A percentile compares a stretch with the other conserved stretches of the same genome.
Evolutionary conservation across 148 eudicot species (phyloP).

Genomic region (Gaultheria prostrata): DNA sequence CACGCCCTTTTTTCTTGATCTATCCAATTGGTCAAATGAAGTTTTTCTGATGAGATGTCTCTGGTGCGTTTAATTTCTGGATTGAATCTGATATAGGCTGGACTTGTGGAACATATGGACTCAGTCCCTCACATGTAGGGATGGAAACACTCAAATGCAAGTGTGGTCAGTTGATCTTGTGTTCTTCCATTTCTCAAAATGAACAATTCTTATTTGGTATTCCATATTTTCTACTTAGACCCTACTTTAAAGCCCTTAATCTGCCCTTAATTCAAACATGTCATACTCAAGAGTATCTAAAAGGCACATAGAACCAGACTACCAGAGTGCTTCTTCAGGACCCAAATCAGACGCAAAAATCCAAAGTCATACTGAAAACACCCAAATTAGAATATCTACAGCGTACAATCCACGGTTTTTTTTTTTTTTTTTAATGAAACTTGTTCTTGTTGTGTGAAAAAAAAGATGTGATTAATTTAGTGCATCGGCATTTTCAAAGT

Average conservation of each 20-base stretch:
- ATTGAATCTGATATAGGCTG: neutral
- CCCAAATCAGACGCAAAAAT: neutral
- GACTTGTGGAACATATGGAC: neutral
- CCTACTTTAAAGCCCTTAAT: neutral
- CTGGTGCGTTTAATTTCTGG: neutral
- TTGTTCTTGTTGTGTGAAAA: neutral
- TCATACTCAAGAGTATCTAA: neutral
- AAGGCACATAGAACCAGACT: too few relatives aligned
- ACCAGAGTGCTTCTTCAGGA: neutral
- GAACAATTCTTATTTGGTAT: too few relatives aligned
- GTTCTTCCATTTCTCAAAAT: neutral
- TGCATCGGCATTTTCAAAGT: neutral
- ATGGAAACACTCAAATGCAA: neutral
- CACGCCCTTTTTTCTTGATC: neutral
- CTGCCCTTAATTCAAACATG: neutral
- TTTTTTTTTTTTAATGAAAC: too few relatives aligned
- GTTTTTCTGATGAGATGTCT: too few relatives aligned
- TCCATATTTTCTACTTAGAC: neutral
- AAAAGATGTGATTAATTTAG: neutral
- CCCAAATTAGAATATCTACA: neutral
- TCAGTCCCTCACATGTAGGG: neutral
- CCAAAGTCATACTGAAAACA: neutral
- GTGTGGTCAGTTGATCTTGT: neutral
- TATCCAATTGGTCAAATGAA: too few relatives aligned
- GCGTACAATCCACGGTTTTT: too few relatives aligned